These are phyloP conservation scores for Ceratocystis eucalypticola DNA, from an alignment of 2,329 filamentous ascomycete species.

Conservation along the genomic window DNA sequence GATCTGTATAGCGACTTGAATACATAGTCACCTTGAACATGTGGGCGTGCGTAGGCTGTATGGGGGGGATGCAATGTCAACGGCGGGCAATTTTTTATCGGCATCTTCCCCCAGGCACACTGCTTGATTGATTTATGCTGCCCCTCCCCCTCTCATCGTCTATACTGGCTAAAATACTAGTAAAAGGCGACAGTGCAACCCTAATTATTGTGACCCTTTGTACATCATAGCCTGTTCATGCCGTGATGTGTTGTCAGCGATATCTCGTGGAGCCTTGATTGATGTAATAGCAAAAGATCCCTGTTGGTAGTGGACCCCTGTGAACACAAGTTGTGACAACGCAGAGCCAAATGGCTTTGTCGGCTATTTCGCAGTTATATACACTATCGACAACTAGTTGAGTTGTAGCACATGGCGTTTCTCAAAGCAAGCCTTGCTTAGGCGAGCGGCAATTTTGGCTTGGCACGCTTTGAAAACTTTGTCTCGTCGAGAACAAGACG, in stretches of 20 bases:
- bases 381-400: background rate
- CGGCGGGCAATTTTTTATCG: too few relatives aligned
- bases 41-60: background rate
- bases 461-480: background rate
- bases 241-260: background rate
- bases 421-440: background rate
- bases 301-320: background rate
- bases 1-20: background rate
- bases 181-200: background rate
- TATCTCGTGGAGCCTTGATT: background rate
- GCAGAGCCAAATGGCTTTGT: background rate
- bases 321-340: background rate
- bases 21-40: background rate
- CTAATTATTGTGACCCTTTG: background rate
- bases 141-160: too few relatives aligned
- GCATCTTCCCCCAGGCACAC: too few relatives aligned
- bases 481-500: background rate
- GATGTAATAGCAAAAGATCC: background rate
- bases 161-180: background rate
- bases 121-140: too few relatives aligned
- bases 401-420: slow-evolving; percentile 2
- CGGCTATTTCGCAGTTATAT: background rate
- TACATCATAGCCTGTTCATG: background rate
- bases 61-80: background rate
- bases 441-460: background rate